phyloP scores from a whole-genome alignment of 805 yeast species.

The Kockiozyma suomiensis region DNA sequence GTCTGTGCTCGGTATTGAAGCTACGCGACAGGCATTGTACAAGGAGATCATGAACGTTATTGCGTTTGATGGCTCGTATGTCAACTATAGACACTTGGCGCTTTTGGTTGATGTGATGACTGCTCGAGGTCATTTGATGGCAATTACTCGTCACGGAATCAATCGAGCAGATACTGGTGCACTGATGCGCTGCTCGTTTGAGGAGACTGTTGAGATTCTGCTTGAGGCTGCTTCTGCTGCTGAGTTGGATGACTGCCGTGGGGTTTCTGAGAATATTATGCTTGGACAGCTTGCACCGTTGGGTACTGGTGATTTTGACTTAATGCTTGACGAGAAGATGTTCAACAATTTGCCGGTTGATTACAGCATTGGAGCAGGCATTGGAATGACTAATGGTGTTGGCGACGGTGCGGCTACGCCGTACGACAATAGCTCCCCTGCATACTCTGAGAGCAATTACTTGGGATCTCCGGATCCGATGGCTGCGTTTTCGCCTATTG shows the following conservation, averaged over 20 bases:
- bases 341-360: constrained; percentile 49
- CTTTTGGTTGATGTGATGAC: constrained; percentile 98
- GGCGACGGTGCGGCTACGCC: constrained; percentile 88
- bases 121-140: constrained; percentile 96
- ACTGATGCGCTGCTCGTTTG: constrained; percentile 98
- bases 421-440: constrained; percentile 68
- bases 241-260: constrained; percentile 96
- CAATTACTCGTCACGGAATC: constrained; percentile 99
- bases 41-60: constrained; percentile 94
- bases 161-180: constrained; percentile 99
- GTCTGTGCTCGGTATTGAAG: constrained; percentile 96
- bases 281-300: constrained; percentile 98
- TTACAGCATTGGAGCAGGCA: constrained; percentile 14
- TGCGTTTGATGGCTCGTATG: constrained; percentile 99
- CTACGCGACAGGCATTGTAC: constrained; percentile 91
- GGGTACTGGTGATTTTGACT: constrained; percentile 98
- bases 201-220: constrained; percentile 96
- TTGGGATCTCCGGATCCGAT: constrained; percentile 72
- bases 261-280: constrained; percentile 97
- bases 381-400: constrained; percentile 19
- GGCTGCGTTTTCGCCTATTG: constrained; percentile 81
- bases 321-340: constrained; percentile 88
- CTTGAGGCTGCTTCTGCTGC: constrained; percentile 98
- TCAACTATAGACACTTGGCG: constrained; percentile 98
- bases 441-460: constrained; percentile 59